phyloP scores from a whole-genome alignment of 2,329 filamentous ascomycete genomes.

The Alternaria novae-zelandiae region DNA sequence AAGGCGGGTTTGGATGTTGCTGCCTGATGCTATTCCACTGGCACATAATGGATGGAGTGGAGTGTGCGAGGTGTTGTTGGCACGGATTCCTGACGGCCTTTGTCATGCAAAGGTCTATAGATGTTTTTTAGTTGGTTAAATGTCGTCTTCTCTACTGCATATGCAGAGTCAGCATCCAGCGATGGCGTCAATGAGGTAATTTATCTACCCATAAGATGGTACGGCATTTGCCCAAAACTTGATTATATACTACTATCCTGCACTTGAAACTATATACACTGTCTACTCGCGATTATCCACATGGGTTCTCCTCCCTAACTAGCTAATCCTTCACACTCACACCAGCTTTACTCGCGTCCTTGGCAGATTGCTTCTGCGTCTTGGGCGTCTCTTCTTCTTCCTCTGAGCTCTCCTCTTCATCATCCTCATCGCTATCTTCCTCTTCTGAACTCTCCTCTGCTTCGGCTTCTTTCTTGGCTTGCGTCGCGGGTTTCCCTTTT shows the following conservation, averaged over 20 bases:
- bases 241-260: background rate
- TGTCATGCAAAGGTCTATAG: background rate
- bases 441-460: slow-evolving; percentile 16
- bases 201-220: background rate
- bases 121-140: background rate
- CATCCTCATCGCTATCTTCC: slow-evolving; percentile 15
- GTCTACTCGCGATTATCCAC: background rate
- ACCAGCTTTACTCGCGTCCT: slow-evolving; percentile 39
- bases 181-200: background rate
- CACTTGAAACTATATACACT: background rate
- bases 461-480: background rate
- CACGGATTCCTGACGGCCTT: background rate
- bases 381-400: slow-evolving; percentile 16
- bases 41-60: background rate
- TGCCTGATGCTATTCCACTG: background rate
- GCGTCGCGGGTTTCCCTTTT: background rate
- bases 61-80: background rate
- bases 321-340: slow-evolving; percentile 50
- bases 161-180: background rate
- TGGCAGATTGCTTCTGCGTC: slow-evolving; percentile 34
- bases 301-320: no score
- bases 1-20: slow-evolving; percentile 49
- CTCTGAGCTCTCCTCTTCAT: background rate
- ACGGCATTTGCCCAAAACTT: background rate
- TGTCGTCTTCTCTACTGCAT: background rate